Conservation (phyloP, 495 filamentous ascomycete genomes). For the Penicillium ucsense region DNA sequence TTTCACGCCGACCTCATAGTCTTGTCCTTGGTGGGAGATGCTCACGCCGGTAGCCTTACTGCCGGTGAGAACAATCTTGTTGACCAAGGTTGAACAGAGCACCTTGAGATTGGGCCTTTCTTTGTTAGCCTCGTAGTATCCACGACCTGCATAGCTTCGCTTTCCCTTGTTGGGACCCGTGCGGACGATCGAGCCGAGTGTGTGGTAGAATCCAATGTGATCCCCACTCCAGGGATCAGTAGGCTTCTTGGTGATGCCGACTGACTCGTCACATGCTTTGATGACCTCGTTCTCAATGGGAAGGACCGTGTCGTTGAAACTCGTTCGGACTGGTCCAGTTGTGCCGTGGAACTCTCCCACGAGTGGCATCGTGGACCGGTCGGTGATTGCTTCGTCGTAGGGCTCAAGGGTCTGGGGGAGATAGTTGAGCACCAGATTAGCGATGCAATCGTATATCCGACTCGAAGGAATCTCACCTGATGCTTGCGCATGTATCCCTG, state of each 20-base stretch:
- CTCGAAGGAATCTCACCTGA: slow-evolving; percentile 2
- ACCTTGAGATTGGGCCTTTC: slow-evolving; percentile 18
- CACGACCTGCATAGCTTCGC: slow-evolving; percentile 40
- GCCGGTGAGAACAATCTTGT: slow-evolving; percentile 14
- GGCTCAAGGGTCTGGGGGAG: slow-evolving; percentile 8
- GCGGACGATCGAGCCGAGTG: slow-evolving; percentile 31
- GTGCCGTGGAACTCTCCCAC: slow-evolving; percentile 18
- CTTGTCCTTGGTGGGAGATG: slow-evolving; percentile 22
- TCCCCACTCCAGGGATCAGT: slow-evolving; percentile 25
- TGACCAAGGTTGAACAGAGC: slow-evolving; percentile 21
- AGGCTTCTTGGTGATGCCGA: slow-evolving; percentile 11
- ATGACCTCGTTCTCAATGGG: slow-evolving; percentile 18
- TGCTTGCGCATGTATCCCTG: slow-evolving; percentile 20
- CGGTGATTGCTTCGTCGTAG: slow-evolving; percentile 7
- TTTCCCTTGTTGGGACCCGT: slow-evolving; percentile 31
- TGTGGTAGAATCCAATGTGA: slow-evolving; percentile 25
- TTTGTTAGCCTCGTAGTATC: slow-evolving; percentile 14
- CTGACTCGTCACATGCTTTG: slow-evolving; percentile 14
- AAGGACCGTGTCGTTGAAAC: slow-evolving; percentile 17
- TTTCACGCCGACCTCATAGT: slow-evolving; percentile 33
- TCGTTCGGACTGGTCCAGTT: slow-evolving; percentile 20
- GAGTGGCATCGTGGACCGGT: slow-evolving; percentile 10
- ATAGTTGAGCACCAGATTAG: no score
- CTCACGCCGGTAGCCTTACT: slow-evolving; percentile 25
- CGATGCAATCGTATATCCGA: neutral